Conservation (phyloP, 306 rosid species). For the Quercus alba region DNA sequence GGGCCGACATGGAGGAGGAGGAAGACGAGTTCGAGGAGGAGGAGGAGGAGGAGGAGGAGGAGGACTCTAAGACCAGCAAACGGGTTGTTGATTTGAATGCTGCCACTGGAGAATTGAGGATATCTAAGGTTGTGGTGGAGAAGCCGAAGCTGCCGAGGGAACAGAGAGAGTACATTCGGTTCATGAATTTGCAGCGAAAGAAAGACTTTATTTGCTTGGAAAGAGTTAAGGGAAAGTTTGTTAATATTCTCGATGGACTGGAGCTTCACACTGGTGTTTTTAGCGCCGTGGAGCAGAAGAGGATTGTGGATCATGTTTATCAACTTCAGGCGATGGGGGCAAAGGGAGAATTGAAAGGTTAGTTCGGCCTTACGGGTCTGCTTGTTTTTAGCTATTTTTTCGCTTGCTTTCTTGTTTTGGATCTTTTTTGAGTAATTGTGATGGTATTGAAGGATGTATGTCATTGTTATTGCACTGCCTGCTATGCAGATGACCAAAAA, state of each 20-base stretch:
- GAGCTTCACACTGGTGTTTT: constrained; percentile 81
- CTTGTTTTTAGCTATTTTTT: not conserved
- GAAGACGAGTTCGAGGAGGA: constrained; percentile 74
- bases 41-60: constrained; percentile 40
- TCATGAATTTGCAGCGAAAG: constrained; percentile 56
- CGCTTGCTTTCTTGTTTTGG: not conserved
- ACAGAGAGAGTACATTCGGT: constrained; percentile 71
- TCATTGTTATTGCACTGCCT: not conserved
- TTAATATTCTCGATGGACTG: constrained; percentile 80
- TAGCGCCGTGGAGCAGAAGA: constrained; percentile 88
- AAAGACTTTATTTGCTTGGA: constrained; percentile 72
- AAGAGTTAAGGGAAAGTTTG: constrained; percentile 63
- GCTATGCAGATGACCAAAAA: not conserved
- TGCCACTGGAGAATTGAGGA: constrained; percentile 28
- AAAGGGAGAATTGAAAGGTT: constrained; percentile 80
- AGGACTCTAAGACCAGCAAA: constrained; percentile 16
- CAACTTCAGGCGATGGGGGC: constrained; percentile 65
- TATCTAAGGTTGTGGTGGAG: constrained; percentile 36
- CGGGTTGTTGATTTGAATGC: constrained; percentile 34
- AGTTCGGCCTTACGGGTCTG: not conserved
- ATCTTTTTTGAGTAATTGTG: not conserved
- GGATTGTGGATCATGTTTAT: constrained; percentile 61
- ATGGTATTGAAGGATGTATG: not conserved
- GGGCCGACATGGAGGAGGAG: constrained; percentile 99
- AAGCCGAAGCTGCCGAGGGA: constrained; percentile 73